A percentile compares a stretch with the other conserved stretches of the same genome.
phyloP scores from a whole-genome alignment of 2,329 filamentous ascomycete species.

The Aureobasidium sp. region DNA sequence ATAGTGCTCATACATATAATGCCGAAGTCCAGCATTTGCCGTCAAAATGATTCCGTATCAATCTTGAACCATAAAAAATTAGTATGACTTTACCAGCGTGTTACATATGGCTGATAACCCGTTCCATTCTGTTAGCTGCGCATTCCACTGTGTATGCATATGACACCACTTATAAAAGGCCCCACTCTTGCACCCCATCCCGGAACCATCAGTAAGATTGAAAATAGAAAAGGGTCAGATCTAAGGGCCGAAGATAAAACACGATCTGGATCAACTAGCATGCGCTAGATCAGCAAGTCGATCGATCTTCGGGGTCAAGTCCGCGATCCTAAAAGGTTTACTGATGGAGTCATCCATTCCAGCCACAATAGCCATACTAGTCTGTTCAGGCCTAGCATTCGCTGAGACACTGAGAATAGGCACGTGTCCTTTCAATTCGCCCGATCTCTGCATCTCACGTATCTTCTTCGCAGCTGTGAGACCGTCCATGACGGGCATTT shows the following conservation, averaged over 20 bases:
- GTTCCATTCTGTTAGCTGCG: too few species aligned
- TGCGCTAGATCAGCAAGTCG: slow-evolving; percentile 3
- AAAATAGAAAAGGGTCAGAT: too few species aligned
- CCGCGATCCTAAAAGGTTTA: slow-evolving; percentile 18
- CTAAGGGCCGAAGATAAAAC: not conserved
- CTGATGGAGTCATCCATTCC: slow-evolving; percentile 49
- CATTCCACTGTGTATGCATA: too few species aligned
- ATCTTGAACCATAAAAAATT: not conserved
- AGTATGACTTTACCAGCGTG: not conserved
- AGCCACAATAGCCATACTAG: slow-evolving; percentile 60
- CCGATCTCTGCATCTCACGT: slow-evolving; percentile 56
- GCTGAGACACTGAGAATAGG: slow-evolving; percentile 75
- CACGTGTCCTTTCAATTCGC: slow-evolving; percentile 56
- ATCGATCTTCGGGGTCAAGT: slow-evolving; percentile 17
- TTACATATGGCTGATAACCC: not conserved
- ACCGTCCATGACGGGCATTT: slow-evolving; percentile 56
- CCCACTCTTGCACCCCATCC: not conserved
- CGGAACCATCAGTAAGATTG: too few species aligned
- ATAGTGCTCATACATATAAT: not conserved
- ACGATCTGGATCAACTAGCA: not conserved
- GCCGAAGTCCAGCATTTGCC: not conserved
- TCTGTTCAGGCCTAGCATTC: slow-evolving; percentile 68
- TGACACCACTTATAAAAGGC: too few species aligned
- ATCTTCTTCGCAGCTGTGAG: slow-evolving; percentile 65
- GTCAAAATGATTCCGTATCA: not conserved